Conservation (phyloP, 805 yeast species). For the Cyberlindnera saturnus region DNA sequence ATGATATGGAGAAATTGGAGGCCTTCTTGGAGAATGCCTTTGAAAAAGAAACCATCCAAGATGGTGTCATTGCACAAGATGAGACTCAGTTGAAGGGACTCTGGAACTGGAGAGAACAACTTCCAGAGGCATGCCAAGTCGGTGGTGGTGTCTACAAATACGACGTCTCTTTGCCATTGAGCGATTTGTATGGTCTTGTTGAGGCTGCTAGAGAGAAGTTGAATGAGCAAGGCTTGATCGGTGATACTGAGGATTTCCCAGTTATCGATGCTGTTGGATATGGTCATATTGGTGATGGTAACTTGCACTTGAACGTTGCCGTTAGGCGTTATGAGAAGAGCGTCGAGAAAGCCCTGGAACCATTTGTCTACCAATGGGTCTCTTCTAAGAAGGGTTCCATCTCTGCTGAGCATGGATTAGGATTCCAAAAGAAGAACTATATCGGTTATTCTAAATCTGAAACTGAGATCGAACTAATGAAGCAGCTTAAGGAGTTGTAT, state of each 20-base stretch:
- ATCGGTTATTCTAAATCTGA: conserved; percentile 78
- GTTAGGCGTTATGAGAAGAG: conserved; percentile 76
- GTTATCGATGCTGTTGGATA: conserved; percentile 90
- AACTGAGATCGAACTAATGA: conserved; percentile 67
- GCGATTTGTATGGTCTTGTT: conserved; percentile 75
- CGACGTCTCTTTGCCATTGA: conserved; percentile 88
- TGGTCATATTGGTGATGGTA: conserved; percentile 99
- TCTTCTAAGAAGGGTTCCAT: conserved; percentile 69
- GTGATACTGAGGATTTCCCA: conserved; percentile 62
- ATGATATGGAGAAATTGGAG: conserved; percentile 88
- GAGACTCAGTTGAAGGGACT: conserved; percentile 76
- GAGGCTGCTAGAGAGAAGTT: conserved; percentile 67
- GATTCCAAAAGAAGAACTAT: conserved; percentile 92
- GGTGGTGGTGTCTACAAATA: conserved; percentile 96
- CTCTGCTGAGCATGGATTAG: conserved; percentile 96
- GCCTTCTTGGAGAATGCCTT: conserved; percentile 74
- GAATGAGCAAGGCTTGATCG: conserved; percentile 49
- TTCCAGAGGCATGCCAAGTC: conserved; percentile 81
- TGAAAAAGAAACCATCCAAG: conserved; percentile 80
- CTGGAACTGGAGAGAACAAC: conserved; percentile 95
- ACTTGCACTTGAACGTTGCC: conserved; percentile 87
- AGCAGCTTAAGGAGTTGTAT: conserved; percentile 67
- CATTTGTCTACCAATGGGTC: conserved; percentile 93
- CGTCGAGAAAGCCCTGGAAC: conserved; percentile 81
- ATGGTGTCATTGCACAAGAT: conserved; percentile 95